Base-by-base conservation (phyloP, 1,284 basidiomycete species). In the Ustilago curta region DNA sequence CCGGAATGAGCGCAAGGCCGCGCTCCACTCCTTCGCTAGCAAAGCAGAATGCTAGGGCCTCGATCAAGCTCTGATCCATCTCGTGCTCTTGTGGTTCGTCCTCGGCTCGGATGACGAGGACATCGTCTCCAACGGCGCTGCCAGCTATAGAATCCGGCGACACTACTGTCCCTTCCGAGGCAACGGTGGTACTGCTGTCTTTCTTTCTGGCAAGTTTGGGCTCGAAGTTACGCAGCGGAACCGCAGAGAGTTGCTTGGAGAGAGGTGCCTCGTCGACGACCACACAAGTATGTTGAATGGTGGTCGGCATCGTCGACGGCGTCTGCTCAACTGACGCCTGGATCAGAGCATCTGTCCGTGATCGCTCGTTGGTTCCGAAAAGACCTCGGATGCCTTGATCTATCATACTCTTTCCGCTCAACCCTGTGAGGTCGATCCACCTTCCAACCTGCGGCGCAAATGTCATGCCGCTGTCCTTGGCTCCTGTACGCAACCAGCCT, bases 401-500 rank as follows among this genome's bases (percentile, higher is more conserved):
- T 21, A 69, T 60, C 67, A 75, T 64, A 58, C 72, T 75, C 23
- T 57, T 51, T 18, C 60, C 70, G 54, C 75, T 82, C 35, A 83
- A 40, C 0, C 83, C 83, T 3, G 81, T 83, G 31, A 81, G 59
- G 45, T 84, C 83, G 51, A 83, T 75, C 80, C 82, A 84, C 5
- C 65, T 61, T n/a, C 81, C 82, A n/a, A 68, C 59, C 47, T 71
- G 65, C 29, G 60, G 62, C n/a, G 63, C 70, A 47, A 66, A 70
- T 5, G 51, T 42, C 27, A 66, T 53, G 16, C 52, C 60, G 29
- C 59, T 60, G 42, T 78, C 79, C 54, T 70, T 73, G 35, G 72
- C 69, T 29, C 80, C 81, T 2, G 79, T 78, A 2, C 83, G 72
- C 43, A 83, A 57, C 83, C 83, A 84, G 25, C 83, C 83, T 1